Evolutionary conservation across 2,329 filamentous ascomycete genomes (phyloP), one percentile per base, ranked within the genome.

Genomic region (Stemphylium lycopersici): DNA sequence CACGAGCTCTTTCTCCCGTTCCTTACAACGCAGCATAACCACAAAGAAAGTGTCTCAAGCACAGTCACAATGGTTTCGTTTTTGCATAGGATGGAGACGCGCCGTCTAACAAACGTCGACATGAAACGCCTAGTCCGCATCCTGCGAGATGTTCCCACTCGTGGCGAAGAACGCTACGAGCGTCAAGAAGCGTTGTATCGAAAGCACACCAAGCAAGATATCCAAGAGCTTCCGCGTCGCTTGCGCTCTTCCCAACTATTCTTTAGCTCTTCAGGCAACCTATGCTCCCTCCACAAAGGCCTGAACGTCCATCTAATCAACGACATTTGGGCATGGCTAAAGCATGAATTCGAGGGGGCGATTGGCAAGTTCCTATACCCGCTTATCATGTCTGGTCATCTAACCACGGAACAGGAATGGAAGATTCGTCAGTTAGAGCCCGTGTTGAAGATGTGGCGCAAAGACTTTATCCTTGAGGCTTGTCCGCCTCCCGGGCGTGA

Each of bases 321-420:
- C 10, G 57, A 63, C 7, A 57, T 73, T 10, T 73, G 62, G 61
- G 29, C 32, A 3, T 65, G 61, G 60, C 26, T 73, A 4, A 49
- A 48, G 10, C 48, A 63, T 26, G 71, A 73, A 39, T 42, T 73
- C 12, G 62, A 67, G 4, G 41, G 43, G 10, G 58, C 48, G 1
- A 56, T 72, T 12, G 69, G 70, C 3, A 56, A 45, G 6, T 69
- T 70, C 24, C 24, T 71, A 7, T 69, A 66, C 38, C 69, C 70
- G 2, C 37, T 73, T 8, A 50, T 70, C 26, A 58, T 69, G 52
- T 47, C 53, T 8, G 48, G 47, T 7, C 46, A 42, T n/a, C 52
- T 74, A 13, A 59, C 55, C 0, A 2, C 36, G 1, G n/a, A 37
- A 1, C 56, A 70, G 29, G 62, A 72, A 36, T 26, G 20, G 8